These are phyloP conservation scores for Sequoiadendron giganteum DNA, from an alignment of 75 land plant genomes.

Conservation along the genomic window DNA sequence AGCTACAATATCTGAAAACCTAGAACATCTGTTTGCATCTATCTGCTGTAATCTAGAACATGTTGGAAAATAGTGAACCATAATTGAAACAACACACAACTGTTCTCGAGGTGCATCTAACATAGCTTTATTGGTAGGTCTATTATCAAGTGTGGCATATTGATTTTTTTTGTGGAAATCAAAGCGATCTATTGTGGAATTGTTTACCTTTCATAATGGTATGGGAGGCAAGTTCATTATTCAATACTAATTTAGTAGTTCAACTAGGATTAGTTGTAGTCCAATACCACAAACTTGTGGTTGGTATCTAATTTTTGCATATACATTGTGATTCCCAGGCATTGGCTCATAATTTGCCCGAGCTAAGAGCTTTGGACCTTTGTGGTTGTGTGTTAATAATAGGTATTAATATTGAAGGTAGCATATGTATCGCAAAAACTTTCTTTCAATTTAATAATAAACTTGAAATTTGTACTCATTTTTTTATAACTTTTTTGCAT, in stretches of 20 bases:
- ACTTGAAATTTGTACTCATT: background rate
- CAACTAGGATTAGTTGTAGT: conserved; percentile 5
- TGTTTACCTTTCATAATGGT: too few relatives aligned
- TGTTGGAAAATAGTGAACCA: too few relatives aligned
- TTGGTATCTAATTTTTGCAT: background rate
- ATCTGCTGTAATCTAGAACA: too few relatives aligned
- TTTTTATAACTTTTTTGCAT: background rate
- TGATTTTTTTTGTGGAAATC: background rate
- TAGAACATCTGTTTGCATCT: too few relatives aligned
- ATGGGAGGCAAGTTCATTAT: background rate
- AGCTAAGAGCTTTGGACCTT: conserved; percentile 75
- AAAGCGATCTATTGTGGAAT: background rate
- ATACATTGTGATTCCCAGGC: conserved; percentile 53
- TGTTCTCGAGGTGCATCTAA: conserved; percentile 81
- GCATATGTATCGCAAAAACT: background rate
- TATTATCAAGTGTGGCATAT: background rate
- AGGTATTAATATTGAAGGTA: conserved; percentile 41
- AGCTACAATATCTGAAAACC: too few relatives aligned
- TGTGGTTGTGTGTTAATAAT: conserved; percentile 91
- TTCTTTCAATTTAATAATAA: background rate
- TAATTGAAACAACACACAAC: too few relatives aligned
- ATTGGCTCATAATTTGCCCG: conserved; percentile 89
- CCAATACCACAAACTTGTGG: background rate
- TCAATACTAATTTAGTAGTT: background rate
- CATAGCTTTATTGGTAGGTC: conserved; percentile 61